Evolutionary conservation across 495 filamentous ascomycete genomes (phyloP).

Genomic region (Neurospora sp.): DNA sequence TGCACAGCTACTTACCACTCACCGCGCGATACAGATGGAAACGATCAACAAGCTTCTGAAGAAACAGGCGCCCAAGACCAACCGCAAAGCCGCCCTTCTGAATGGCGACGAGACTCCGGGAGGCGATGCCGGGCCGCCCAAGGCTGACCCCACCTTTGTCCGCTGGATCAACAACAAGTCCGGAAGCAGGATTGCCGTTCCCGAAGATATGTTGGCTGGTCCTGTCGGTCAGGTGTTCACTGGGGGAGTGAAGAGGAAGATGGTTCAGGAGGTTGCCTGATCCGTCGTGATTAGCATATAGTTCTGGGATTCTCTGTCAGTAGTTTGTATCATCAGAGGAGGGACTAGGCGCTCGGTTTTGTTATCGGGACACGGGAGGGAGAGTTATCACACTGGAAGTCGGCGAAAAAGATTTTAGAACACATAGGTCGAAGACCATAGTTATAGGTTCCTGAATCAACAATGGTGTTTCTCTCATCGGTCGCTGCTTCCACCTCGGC

Average conservation of each 20-base stretch:
- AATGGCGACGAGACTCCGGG: constrained; percentile 43
- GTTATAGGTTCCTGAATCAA: background rate
- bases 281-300: too few species aligned
- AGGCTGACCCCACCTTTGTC: constrained; percentile 58
- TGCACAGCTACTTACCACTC: background rate
- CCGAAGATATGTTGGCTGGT: constrained; percentile 68
- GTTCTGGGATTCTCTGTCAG: background rate
- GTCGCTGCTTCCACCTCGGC: background rate
- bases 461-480: background rate
- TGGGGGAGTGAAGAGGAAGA: constrained; percentile 21
- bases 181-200: constrained; percentile 62
- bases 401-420: background rate
- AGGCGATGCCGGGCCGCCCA: constrained; percentile 33
- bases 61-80: constrained; percentile 84
- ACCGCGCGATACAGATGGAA: constrained; percentile 57
- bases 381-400: background rate
- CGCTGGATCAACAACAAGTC: constrained; percentile 68
- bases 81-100: constrained; percentile 38
- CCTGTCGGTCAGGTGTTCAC: constrained; percentile 56
- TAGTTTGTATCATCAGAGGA: background rate
- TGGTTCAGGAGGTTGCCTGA: constrained; percentile 35
- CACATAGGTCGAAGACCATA: background rate
- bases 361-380: background rate
- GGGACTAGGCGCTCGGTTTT: background rate
- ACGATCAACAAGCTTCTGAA: constrained; percentile 96